A percentile compares a stretch with the other conserved stretches of the same genome.
Evolutionary conservation across 129 eudicot genomes (phyloP).

Genomic region (Flaveria trinervia): DNA sequence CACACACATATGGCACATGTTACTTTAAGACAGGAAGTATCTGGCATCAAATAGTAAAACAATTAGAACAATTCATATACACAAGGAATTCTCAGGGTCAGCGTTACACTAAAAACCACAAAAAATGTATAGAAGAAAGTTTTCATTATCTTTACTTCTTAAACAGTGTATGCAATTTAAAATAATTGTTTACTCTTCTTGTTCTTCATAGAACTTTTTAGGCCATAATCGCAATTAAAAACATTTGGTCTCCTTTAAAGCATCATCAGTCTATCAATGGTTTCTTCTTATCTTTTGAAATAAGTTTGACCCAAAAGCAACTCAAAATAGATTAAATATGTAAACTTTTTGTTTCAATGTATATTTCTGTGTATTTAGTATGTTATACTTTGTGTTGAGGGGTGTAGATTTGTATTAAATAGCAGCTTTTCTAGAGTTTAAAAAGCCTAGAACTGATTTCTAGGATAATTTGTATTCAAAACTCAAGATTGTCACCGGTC

Average conservation of each 20-base stretch:
- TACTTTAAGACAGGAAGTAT: neutral
- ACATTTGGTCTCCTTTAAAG: neutral
- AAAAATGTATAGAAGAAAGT: neutral
- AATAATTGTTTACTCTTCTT: neutral
- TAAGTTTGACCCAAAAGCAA: neutral
- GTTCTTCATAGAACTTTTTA: conserved; percentile 1
- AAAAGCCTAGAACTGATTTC: neutral
- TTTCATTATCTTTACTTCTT: neutral
- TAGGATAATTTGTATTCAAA: neutral
- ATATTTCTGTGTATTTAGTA: neutral
- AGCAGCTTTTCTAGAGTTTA: conserved; percentile 3
- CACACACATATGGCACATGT: neutral
- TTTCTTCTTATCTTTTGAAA: neutral
- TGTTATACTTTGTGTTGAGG: neutral
- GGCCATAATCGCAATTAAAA: neutral
- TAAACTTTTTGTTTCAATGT: neutral
- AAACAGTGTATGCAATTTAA: neutral
- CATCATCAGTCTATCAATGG: neutral
- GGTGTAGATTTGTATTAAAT: neutral
- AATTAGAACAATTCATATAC: neutral
- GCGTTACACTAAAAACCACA: neutral
- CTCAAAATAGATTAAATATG: neutral
- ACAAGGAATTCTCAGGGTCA: neutral
- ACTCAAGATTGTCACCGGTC: neutral
- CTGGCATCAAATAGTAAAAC: neutral